Percentiles rank a stretch among this genome's conserved stretches.
Evolutionary conservation across 768 basidiomycete genomes (phyloP).

Genomic region (Tremella fuciformis): DNA sequence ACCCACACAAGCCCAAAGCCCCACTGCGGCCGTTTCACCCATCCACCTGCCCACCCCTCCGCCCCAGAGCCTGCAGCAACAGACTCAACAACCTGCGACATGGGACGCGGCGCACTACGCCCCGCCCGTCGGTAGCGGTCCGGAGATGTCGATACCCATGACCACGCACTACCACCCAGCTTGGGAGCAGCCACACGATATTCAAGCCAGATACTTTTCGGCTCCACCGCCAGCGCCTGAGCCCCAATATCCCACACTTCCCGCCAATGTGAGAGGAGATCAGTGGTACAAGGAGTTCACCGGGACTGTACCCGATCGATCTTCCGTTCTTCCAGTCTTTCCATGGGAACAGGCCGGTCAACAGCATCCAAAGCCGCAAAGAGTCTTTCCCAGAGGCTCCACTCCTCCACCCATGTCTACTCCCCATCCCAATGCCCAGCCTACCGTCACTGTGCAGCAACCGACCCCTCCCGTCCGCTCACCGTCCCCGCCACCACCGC

Average conservation of each 20-base stretch:
- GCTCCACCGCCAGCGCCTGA: conserved; percentile 19
- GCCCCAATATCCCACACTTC: conserved; percentile 61
- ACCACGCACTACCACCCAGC: conserved; percentile 77
- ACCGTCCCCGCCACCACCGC: conserved; percentile 31
- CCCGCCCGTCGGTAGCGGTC: conserved; percentile 65
- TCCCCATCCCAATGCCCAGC: conserved; percentile 11
- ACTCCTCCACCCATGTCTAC: conserved; percentile 45
- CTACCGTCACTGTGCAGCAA: conserved; percentile 11
- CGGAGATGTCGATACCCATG: conserved; percentile 61
- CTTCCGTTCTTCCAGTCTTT: conserved; percentile 74
- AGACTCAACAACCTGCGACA: conserved; percentile 58
- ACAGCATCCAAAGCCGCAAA: conserved; percentile 24
- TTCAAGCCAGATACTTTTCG: conserved; percentile 26
- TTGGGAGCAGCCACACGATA: conserved; percentile 67
- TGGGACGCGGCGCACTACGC: conserved; percentile 81
- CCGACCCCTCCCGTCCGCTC: conserved; percentile 19
- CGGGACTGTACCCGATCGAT: conserved; percentile 61
- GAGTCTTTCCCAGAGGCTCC: conserved; percentile 53
- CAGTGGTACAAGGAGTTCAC: conserved; percentile 60
- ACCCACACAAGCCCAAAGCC: conserved; percentile 14
- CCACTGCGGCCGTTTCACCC: conserved; percentile 56
- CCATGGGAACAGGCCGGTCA: conserved; percentile 79
- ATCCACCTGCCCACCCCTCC: conserved; percentile 27
- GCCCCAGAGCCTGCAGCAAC: conserved; percentile 42
- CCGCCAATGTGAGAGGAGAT: conserved; percentile 65